Percentiles rank a stretch among this genome's conserved stretches.
phyloP scores from a whole-genome alignment of 108 stramenopile species.

The Fragilaria crotonensis region DNA sequence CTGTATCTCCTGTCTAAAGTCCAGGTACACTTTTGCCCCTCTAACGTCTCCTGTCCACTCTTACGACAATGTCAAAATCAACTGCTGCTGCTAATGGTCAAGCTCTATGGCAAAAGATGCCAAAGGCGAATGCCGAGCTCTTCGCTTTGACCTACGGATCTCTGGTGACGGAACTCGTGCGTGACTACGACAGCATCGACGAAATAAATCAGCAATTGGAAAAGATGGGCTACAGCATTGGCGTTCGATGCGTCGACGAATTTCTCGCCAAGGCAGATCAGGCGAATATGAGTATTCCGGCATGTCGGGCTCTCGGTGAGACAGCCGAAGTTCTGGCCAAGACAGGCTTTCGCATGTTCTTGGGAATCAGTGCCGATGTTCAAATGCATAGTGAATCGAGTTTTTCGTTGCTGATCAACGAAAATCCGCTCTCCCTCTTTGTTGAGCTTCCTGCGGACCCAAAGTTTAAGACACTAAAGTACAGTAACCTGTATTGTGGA shows the following conservation, averaged over 20 bases:
- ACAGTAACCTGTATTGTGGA: slow-evolving; percentile 89
- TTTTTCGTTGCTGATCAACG: slow-evolving; percentile 74
- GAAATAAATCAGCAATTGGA: slow-evolving; percentile 82
- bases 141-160: slow-evolving; percentile 96
- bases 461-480: slow-evolving; percentile 60
- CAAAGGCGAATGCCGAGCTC: slow-evolving; percentile 92
- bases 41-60: no score
- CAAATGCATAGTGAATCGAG: slow-evolving; percentile 49
- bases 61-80: slow-evolving; percentile 37
- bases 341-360: slow-evolving; percentile 95
- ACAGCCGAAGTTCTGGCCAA: slow-evolving; percentile 88
- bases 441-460: slow-evolving; percentile 84
- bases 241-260: slow-evolving; percentile 92
- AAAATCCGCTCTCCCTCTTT: slow-evolving; percentile 91
- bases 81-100: slow-evolving; percentile 47
- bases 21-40: no score
- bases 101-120: slow-evolving; percentile 68
- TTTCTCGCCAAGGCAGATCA: slow-evolving; percentile 86
- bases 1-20: no score
- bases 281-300: slow-evolving; percentile 14
- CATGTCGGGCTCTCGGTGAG: slow-evolving; percentile 58
- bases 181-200: slow-evolving; percentile 76
- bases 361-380: slow-evolving; percentile 84
- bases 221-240: slow-evolving; percentile 93
- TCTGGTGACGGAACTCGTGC: slow-evolving; percentile 85